Conservation (phyloP, 2,329 filamentous ascomycete genomes). For the Ceratocystis albifundus region DNA sequence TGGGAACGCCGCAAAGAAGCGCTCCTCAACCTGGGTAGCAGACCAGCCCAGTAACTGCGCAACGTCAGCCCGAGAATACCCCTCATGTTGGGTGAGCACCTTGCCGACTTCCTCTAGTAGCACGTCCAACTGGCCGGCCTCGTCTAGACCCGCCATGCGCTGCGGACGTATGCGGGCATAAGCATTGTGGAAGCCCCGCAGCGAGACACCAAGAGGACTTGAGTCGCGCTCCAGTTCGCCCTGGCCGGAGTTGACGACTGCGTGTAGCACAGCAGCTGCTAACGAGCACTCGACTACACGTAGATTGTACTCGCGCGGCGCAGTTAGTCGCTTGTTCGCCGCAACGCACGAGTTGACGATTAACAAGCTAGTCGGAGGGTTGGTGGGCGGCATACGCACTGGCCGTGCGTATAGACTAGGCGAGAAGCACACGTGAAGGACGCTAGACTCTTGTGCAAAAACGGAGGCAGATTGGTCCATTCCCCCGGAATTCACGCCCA, state of each 20-base stretch:
- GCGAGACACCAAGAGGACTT: slow-evolving; percentile 68
- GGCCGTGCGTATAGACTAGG: slow-evolving; percentile 65
- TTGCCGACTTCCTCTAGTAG: slow-evolving; percentile 36
- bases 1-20: slow-evolving; percentile 76
- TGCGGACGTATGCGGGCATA: slow-evolving; percentile 51
- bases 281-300: slow-evolving; percentile 91
- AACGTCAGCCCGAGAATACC: slow-evolving; percentile 82
- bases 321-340: slow-evolving; percentile 89
- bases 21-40: slow-evolving; percentile 54
- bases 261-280: slow-evolving; percentile 59
- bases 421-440: slow-evolving; percentile 81
- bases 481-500: slow-evolving; percentile 92
- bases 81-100: slow-evolving; percentile 64
- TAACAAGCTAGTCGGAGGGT: slow-evolving; percentile 77
- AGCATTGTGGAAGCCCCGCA: slow-evolving; percentile 76
- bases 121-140: slow-evolving; percentile 24
- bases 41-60: slow-evolving; percentile 57
- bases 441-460: slow-evolving; percentile 74
- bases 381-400: slow-evolving; percentile 68
- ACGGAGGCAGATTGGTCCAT: slow-evolving; percentile 98
- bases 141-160: slow-evolving; percentile 29
- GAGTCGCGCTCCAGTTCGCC: slow-evolving; percentile 61
- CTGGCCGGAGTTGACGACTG: slow-evolving; percentile 35
- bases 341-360: slow-evolving; percentile 91
- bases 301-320: slow-evolving; percentile 89